Conservation (phyloP, 2,329 filamentous ascomycete genomes). For the Clonostachys chloroleuca region DNA sequence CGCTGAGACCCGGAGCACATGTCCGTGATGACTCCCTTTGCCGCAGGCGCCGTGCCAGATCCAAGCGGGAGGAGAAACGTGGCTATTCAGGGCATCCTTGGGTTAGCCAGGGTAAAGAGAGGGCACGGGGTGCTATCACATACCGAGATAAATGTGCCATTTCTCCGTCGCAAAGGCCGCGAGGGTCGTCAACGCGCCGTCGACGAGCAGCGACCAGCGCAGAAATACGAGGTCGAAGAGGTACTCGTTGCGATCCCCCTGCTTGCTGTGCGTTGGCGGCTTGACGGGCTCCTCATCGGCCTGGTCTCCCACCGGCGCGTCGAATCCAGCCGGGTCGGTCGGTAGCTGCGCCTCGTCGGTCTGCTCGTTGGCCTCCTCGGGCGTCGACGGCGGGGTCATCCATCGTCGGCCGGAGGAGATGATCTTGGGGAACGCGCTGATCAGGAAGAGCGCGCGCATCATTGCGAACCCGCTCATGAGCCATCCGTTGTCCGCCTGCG, state of each 20-base stretch:
- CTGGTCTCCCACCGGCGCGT: constrained; percentile 30
- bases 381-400: background rate
- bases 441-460: constrained; percentile 49
- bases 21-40: constrained; percentile 69
- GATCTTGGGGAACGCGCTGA: constrained; percentile 48
- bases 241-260: constrained; percentile 38
- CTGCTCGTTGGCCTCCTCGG: no score
- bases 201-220: constrained; percentile 59
- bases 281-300: constrained; percentile 38
- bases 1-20: constrained; percentile 61
- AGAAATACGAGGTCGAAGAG: constrained; percentile 66
- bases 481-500: constrained; percentile 50
- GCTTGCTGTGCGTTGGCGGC: constrained; percentile 16
- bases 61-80: constrained; percentile 63
- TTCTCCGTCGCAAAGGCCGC: constrained; percentile 56
- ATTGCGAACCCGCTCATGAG: constrained; percentile 52
- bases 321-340: constrained; percentile 31
- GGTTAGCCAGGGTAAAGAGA: background rate
- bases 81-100: constrained; percentile 25
- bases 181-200: constrained; percentile 59
- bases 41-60: constrained; percentile 63
- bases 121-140: constrained; percentile 6
- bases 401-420: constrained; percentile 36
- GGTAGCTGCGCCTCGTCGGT: constrained; percentile 11
- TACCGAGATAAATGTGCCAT: constrained; percentile 66